A percentile compares a stretch with the other conserved stretches of the same genome.
Evolutionary conservation across 2,329 filamentous ascomycete genomes (phyloP).

Genomic region (Phialophora verrucosa): DNA sequence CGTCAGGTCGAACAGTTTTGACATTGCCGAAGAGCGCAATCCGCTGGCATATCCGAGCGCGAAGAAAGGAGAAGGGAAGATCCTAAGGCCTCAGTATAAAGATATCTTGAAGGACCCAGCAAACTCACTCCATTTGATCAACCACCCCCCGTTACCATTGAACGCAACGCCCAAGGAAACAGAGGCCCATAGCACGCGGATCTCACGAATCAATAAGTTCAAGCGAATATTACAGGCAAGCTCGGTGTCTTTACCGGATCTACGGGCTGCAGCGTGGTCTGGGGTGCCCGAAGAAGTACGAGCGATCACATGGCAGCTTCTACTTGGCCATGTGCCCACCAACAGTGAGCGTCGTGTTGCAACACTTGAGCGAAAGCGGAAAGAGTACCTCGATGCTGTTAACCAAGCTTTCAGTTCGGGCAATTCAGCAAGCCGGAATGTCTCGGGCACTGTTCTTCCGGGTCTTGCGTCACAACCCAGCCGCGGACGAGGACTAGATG

Average conservation of each 20-base stretch:
- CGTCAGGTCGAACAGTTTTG: conserved; percentile 81
- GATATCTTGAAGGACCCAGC: conserved; percentile 88
- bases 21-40: conserved; percentile 90
- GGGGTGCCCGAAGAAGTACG: conserved; percentile 93
- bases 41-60: conserved; percentile 82
- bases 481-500: conserved; percentile 79
- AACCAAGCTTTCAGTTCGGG: conserved; percentile 67
- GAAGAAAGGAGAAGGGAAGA: conserved; percentile 92
- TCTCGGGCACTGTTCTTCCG: conserved; percentile 44
- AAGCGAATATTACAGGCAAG: conserved; percentile 93
- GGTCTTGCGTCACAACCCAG: conserved; percentile 53
- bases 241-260: conserved; percentile 81
- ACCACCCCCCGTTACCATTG: conserved; percentile 75
- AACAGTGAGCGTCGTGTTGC: conserved; percentile 90
- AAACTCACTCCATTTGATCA: conserved; percentile 92
- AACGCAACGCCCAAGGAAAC: conserved; percentile 81
- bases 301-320: conserved; percentile 97
- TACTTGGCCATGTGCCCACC: conserved; percentile 94
- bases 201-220: conserved; percentile 97
- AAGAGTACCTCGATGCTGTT: conserved; percentile 95
- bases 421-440: conserved; percentile 40
- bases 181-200: conserved; percentile 83
- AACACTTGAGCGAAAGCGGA: conserved; percentile 90
- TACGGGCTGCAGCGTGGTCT: conserved; percentile 88
- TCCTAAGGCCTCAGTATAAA: conserved; percentile 94